phyloP scores from a whole-genome alignment of 768 basidiomycete genomes.

The Ephemerocybe angulata region DNA sequence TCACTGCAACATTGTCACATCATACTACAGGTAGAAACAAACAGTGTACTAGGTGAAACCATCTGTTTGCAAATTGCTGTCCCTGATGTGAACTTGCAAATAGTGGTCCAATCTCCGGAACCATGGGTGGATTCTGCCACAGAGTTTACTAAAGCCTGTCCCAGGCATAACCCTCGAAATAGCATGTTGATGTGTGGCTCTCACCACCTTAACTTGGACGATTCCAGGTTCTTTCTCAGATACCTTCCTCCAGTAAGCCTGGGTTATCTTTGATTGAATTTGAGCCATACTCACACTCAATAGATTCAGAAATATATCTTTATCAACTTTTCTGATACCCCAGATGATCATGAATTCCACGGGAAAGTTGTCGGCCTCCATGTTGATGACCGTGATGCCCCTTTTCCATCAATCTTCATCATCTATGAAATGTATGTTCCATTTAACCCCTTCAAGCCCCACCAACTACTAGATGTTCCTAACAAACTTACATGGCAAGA shows the following conservation, averaged over 20 bases:
- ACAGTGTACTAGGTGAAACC: neutral
- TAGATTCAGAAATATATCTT: constrained; percentile 19
- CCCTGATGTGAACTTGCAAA: constrained; percentile 12
- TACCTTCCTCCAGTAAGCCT: neutral
- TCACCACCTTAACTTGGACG: neutral
- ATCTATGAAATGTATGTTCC: constrained; percentile 34
- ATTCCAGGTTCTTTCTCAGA: neutral
- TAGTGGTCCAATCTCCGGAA: constrained; percentile 21
- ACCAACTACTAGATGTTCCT: neutral
- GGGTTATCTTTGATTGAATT: neutral
- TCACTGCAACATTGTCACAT: constrained; percentile 14
- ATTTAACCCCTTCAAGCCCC: constrained; percentile 22
- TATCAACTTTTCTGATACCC: constrained; percentile 22
- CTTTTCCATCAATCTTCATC: constrained; percentile 29
- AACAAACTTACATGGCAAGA: neutral
- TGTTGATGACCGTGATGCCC: constrained; percentile 19
- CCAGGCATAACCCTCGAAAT: constrained; percentile 17
- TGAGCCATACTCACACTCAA: neutral
- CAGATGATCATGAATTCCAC: constrained; percentile 19
- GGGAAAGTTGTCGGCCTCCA: constrained; percentile 32
- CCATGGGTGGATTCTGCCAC: constrained; percentile 21
- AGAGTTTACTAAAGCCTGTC: constrained; percentile 14
- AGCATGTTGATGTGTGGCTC: neutral
- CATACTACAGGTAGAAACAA: neutral
- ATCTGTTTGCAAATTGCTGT: constrained; percentile 8